Base-by-base conservation (phyloP, 2,329 filamentous ascomycete genomes). In the Shiraia bambusicola region DNA sequence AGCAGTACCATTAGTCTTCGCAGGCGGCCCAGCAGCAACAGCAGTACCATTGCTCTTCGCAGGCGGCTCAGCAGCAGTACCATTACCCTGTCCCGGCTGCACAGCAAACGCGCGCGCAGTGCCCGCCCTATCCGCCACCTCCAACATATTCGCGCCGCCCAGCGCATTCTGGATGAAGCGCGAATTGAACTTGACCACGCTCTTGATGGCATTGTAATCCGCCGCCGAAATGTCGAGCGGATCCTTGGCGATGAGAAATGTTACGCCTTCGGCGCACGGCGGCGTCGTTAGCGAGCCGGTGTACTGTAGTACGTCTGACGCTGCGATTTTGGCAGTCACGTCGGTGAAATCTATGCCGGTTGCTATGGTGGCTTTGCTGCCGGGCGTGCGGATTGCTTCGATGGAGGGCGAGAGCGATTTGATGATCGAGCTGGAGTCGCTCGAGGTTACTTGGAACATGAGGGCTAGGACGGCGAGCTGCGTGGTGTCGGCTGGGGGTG, bases 221-320 rank as follows among this genome's bases (percentile, higher is more conserved):
- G 62, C 62, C 12, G 77, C 69, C 50, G 72, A 67, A 47, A 83
- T 65, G 26, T 64, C 60, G 3, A 82, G 58, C 27, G 74, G 72
- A 41, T 76, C 52, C 45, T 71, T 67, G 49, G 74, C 75, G 29
- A 82, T 65, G 34, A 79, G 65, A 72, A 79, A 83, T 8, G 63
- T 69, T 15, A 84, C 68, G 17, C 75, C 75, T 62, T 83, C 79
- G 12, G 71, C 71, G 66, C 81, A 84, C 3, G 81, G 81, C 14
- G 82, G 81, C 0, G 80, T 83, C 28, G 81, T 84, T 33, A 84
- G 70, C 13, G 78, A 82, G 14, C 81, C 81, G 10, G 65, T 61
- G 69, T 84, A 84, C 43, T 72, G 71, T 54, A 72, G 74, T 39
- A 78, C 63, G 4, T 62, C 56, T 8, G 67, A 67, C 16, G 69